Conservation (phyloP, 805 yeast genomes). For the Hanseniaspora osmophila region DNA sequence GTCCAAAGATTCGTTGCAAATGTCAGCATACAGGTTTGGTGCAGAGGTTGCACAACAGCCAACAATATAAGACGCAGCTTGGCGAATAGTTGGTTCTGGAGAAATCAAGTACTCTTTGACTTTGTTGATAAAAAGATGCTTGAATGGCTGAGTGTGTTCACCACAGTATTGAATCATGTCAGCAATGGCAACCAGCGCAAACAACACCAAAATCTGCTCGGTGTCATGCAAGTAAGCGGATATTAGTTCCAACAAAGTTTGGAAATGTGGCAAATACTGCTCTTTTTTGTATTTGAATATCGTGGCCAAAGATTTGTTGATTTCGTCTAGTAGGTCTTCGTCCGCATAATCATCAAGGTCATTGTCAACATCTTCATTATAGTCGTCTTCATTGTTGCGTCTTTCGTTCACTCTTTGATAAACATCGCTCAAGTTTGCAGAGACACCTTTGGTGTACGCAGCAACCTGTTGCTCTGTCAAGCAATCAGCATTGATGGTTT, state of each 20-base stretch:
- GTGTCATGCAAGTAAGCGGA: slow-evolving; percentile 44
- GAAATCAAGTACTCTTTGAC: slow-evolving; percentile 55
- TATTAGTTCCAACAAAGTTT: slow-evolving; percentile 46
- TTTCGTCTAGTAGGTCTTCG: slow-evolving; percentile 78
- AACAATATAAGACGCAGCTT: slow-evolving; percentile 71
- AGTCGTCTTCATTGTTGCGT: slow-evolving; percentile 69
- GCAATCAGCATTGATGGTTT: slow-evolving; percentile 50
- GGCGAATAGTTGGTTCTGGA: slow-evolving; percentile 62
- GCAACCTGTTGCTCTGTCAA: slow-evolving; percentile 41
- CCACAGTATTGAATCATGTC: slow-evolving; percentile 77
- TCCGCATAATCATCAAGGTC: slow-evolving; percentile 77
- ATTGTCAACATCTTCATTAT: slow-evolving; percentile 73
- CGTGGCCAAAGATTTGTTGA: slow-evolving; percentile 58
- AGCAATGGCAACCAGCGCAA: slow-evolving; percentile 67
- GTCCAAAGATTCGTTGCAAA: slow-evolving; percentile 56
- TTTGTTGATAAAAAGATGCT: slow-evolving; percentile 48
- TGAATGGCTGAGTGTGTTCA: slow-evolving; percentile 45
- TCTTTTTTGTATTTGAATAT: slow-evolving; percentile 50
- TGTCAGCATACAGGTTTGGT: slow-evolving; percentile 45
- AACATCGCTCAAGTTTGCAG: slow-evolving; percentile 48
- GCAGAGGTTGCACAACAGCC: slow-evolving; percentile 83
- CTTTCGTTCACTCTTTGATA: slow-evolving; percentile 58
- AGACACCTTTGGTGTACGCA: slow-evolving; percentile 44
- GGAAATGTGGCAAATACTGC: slow-evolving; percentile 51
- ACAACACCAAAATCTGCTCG: slow-evolving; percentile 52